Evolutionary conservation across 139 green algal genomes (phyloP), one percentile per base, ranked within the genome.

Genomic region (Coccomyxa sp.): DNA sequence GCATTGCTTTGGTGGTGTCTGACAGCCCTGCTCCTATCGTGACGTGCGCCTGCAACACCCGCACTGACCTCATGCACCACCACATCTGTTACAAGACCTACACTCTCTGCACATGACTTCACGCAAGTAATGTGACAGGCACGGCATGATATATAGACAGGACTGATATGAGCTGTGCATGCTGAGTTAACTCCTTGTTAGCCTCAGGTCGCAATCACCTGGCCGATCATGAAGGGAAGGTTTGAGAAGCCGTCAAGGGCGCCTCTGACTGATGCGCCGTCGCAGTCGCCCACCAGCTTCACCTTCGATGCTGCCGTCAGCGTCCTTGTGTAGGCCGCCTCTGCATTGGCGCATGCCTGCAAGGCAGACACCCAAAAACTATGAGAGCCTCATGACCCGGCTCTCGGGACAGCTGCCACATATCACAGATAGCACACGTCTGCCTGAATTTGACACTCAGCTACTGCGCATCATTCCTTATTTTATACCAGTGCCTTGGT

Each of bases 301-400:
- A 90, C 74, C 29, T 71, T 39, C 24, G 77, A 70, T 8, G 79
- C 76, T 0, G 78, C 44, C 1, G 38, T 77, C 72, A 91, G 75
- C 9, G 85, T 75, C 14, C 80, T 75, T 0, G 78, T 55, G 40
- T 86, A 90, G 0, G 78, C 77, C 12, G 54, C 70, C 79, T 91
- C 86, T 31, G 87, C 82, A 4, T 70, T 77, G 7, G 82, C 77
- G 34, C 85, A 73, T 6, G 84, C 86, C 81, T 90, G 84, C 38
- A 29, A n/a, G n/a, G n/a, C n/a, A n/a, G n/a, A n/a, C n/a, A n/a
- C n/a, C n/a, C n/a, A n/a, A n/a, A n/a, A n/a, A n/a, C n/a, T n/a
- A n/a, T n/a, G n/a, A n/a, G n/a, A n/a, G n/a, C n/a, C n/a, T n/a
- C n/a, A n/a, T n/a, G n/a, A n/a, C n/a, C n/a, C n/a, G n/a, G n/a